Evolutionary conservation across 1,139 yeast genomes (phyloP).

Genomic region (Scheffersomyces illinoinensis): DNA sequence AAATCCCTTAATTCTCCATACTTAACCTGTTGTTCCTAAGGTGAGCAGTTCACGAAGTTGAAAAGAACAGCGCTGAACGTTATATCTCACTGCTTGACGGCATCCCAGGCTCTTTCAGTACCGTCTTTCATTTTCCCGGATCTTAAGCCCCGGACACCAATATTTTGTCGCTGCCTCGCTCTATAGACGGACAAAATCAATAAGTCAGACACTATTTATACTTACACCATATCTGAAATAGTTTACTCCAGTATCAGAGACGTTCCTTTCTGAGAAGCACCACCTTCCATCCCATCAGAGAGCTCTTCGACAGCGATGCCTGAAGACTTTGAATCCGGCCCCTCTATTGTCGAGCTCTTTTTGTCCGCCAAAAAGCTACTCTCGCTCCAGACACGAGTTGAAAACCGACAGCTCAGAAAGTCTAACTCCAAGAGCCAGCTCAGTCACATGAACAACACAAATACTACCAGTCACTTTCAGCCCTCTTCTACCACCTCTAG

Average conservation of each 20-base stretch:
- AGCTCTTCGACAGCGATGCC: conserved; percentile 6
- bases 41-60: background rate
- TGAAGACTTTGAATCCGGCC: conserved; percentile 23
- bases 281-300: background rate
- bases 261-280: background rate
- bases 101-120: background rate
- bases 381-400: conserved; percentile 42
- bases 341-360: conserved; percentile 46
- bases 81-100: background rate
- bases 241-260: background rate
- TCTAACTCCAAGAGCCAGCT: conserved; percentile 27
- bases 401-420: conserved; percentile 42
- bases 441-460: conserved; percentile 1
- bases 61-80: background rate
- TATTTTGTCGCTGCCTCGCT: background rate
- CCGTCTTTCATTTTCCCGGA: background rate
- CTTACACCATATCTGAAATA: background rate
- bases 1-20: background rate
- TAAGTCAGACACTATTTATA: background rate
- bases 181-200: background rate
- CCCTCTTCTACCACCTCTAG: background rate
- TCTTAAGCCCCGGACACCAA: background rate
- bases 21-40: background rate
- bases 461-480: conserved; percentile 5
- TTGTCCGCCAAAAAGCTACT: conserved; percentile 44